phyloP scores from a whole-genome alignment of 495 filamentous ascomycete species.

The Letharia columbiana region DNA sequence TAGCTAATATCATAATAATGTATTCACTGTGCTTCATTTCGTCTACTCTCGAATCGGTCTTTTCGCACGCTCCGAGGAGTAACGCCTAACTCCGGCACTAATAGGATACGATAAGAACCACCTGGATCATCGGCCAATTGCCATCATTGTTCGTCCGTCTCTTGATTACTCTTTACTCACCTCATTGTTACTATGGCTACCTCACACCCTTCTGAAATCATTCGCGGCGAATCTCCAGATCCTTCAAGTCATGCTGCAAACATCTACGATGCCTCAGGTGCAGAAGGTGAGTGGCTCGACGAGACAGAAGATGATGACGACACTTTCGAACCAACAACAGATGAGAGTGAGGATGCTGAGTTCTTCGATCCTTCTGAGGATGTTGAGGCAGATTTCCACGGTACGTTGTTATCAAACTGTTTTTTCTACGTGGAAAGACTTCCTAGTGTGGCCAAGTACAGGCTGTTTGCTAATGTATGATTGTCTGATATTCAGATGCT shows the following conservation, averaged over 20 bases:
- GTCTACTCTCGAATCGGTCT: not conserved
- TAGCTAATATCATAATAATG: not conserved
- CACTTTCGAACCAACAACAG: constrained; percentile 36
- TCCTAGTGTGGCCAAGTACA: not conserved
- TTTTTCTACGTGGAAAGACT: not conserved
- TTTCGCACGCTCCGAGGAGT: not conserved
- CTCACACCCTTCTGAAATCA: not conserved
- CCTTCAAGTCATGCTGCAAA: constrained; percentile 24
- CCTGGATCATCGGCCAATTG: not conserved
- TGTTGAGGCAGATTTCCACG: constrained; percentile 39
- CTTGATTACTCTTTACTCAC: not conserved
- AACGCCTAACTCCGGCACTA: constrained; percentile 5
- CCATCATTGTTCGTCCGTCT: not conserved
- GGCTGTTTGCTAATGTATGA: not conserved
- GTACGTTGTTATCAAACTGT: constrained; percentile 19
- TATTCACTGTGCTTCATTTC: not conserved
- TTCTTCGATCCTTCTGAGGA: constrained; percentile 29
- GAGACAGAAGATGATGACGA: constrained; percentile 45
- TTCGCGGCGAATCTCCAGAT: constrained; percentile 21
- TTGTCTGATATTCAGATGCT: constrained; percentile 15
- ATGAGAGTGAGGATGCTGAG: constrained; percentile 35
- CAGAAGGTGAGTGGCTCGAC: constrained; percentile 35
- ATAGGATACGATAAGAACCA: not conserved
- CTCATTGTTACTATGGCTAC: constrained; percentile 2
- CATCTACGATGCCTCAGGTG: constrained; percentile 22